These are phyloP conservation scores for Sphagnum tenellum DNA, from an alignment of 225 moss, liverwort and hornwort species.

Conservation along the genomic window DNA sequence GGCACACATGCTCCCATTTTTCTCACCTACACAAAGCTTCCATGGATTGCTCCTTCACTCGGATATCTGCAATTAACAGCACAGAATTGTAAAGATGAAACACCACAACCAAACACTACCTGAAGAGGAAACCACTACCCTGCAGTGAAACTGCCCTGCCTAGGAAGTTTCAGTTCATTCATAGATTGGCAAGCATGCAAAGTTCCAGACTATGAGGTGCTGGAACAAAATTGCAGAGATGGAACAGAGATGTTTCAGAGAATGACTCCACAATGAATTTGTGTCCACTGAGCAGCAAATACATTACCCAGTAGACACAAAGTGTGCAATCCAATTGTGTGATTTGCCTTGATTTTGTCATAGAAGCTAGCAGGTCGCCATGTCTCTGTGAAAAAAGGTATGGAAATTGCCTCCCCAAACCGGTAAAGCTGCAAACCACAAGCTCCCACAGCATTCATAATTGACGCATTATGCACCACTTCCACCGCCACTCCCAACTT, in stretches of 20 bases:
- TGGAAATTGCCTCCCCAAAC: constrained; percentile 94
- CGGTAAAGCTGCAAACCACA: constrained; percentile 97
- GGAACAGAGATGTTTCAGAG: no score
- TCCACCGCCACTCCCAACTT: constrained; percentile 78
- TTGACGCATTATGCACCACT: constrained; percentile 95
- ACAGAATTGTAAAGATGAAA: no score
- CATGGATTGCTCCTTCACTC: constrained; percentile 91
- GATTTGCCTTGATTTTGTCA: constrained; percentile 86
- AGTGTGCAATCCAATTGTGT: constrained; percentile 83
- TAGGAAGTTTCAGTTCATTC: no score
- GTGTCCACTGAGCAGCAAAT: neutral
- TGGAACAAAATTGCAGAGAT: no score
- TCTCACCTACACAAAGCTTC: constrained; percentile 99
- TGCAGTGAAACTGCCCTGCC: no score
- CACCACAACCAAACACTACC: no score
- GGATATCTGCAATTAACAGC: constrained; percentile 50
- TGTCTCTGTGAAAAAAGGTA: constrained; percentile 94
- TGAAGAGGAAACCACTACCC: no score
- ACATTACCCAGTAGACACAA: constrained; percentile 81
- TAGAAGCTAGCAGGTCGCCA: constrained; percentile 99
- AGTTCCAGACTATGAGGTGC: no score
- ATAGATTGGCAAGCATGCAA: no score
- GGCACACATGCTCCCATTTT: constrained; percentile 6
- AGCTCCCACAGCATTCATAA: constrained; percentile 97
- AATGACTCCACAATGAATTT: no score